Conservation (phyloP, 768 basidiomycete genomes). For the Clavaria fumosa region DNA sequence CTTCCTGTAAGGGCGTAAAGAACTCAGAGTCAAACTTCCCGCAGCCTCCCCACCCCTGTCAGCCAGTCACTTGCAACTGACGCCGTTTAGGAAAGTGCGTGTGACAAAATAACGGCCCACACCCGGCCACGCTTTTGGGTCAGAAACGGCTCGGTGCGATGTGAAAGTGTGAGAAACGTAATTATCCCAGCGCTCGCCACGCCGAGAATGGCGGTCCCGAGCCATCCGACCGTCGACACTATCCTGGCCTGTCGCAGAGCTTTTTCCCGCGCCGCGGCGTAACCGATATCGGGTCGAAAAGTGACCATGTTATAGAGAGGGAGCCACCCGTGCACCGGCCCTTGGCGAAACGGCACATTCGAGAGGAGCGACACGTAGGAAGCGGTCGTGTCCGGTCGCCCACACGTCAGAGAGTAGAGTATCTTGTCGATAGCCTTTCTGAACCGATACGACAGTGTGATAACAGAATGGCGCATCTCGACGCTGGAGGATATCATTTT, state of each 20-base stretch:
- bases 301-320: constrained; percentile 97
- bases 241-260: constrained; percentile 54
- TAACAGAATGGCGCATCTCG: constrained; percentile 90
- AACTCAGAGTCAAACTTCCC: too few species aligned
- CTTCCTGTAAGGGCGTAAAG: too few species aligned
- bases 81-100: too few species aligned
- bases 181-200: not conserved
- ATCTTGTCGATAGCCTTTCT: constrained; percentile 69
- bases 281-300: constrained; percentile 90
- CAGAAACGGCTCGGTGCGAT: too few species aligned
- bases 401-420: constrained; percentile 45
- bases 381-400: constrained; percentile 29
- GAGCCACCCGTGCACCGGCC: constrained; percentile 64
- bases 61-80: too few species aligned
- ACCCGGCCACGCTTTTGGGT: not conserved
- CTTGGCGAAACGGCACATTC: constrained; percentile 41
- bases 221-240: constrained; percentile 35
- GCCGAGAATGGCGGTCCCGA: constrained; percentile 27
- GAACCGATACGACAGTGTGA: constrained; percentile 63
- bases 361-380: constrained; percentile 32
- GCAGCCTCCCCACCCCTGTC: too few species aligned
- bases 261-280: constrained; percentile 61
- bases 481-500: constrained; percentile 40
- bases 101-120: constrained; percentile 15
- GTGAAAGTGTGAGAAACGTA: not conserved